phyloP scores from a whole-genome alignment of 2,329 filamentous ascomycete genomes.

The Fusarium caatingaense region DNA sequence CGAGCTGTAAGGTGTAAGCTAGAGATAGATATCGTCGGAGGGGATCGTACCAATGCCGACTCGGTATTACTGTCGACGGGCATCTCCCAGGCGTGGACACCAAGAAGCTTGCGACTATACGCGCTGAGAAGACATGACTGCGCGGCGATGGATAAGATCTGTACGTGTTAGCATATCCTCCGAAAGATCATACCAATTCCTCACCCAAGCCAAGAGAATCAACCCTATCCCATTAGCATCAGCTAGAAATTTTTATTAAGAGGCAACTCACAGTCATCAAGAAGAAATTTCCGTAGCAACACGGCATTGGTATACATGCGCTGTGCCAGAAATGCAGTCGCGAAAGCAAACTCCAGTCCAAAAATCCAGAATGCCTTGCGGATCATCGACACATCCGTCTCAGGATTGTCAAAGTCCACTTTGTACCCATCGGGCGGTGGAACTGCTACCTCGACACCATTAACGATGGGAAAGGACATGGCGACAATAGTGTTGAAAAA shows the following conservation, averaged over 20 bases:
- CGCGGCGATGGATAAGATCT: conserved; percentile 4
- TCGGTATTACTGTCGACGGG: conserved; percentile 9
- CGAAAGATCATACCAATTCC: accelerated
- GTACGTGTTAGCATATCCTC: accelerated
- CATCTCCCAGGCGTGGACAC: conserved; percentile 22
- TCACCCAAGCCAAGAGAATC: conserved; percentile 13
- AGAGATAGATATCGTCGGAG: too few relatives aligned
- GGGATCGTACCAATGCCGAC: background rate
- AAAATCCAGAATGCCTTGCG: conserved; percentile 24
- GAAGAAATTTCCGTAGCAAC: conserved; percentile 1
- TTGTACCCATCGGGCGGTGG: background rate
- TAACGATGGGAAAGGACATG: conserved; percentile 14
- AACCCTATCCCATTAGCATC: background rate
- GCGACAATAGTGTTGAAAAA: accelerated
- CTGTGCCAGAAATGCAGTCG: conserved; percentile 9
- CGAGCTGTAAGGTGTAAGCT: background rate
- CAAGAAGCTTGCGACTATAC: conserved; percentile 5
- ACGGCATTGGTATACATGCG: conserved; percentile 24
- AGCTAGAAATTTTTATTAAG: accelerated
- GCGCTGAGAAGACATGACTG: conserved; percentile 23
- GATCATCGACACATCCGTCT: conserved; percentile 10
- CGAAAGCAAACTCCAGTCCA: conserved; percentile 6
- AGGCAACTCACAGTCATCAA: conserved; percentile 13
- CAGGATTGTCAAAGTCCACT: conserved; percentile 1
- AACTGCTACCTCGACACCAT: conserved; percentile 17